Percentiles rank a stretch among this genome's conserved stretches.
phyloP scores from a whole-genome alignment of 805 yeast genomes.

The Starmerella asiatica region DNA sequence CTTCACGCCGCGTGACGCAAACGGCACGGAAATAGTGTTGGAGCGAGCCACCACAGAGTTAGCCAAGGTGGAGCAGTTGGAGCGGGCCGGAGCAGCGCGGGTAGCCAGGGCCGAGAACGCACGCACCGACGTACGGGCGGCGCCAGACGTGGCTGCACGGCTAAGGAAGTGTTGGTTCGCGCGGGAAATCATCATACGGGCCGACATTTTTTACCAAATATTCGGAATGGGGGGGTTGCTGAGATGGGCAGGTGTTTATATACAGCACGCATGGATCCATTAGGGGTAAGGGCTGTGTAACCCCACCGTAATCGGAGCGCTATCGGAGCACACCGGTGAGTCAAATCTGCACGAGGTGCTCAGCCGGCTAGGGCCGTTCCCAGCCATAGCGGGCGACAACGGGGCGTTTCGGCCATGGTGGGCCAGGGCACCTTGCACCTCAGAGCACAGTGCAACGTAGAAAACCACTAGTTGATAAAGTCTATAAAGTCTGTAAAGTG shows the following conservation, averaged over 20 bases:
- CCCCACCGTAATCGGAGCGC: conserved; percentile 5
- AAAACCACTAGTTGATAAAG: too few relatives aligned
- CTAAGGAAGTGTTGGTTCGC: conserved; percentile 26
- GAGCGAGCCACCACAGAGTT: too few relatives aligned
- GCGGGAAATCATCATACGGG: conserved; percentile 23
- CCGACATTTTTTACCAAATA: conserved; percentile 21
- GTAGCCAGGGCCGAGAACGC: conserved; percentile 40
- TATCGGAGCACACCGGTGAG: neutral
- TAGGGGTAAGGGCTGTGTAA: neutral
- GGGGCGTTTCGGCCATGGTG: too few relatives aligned
- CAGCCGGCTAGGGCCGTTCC: too few relatives aligned
- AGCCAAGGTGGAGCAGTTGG: conserved; percentile 1
- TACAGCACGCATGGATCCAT: neutral
- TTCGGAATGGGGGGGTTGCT: neutral
- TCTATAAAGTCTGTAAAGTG: too few relatives aligned
- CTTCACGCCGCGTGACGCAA: conserved; percentile 79
- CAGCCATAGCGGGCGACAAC: too few relatives aligned
- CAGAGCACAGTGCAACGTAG: too few relatives aligned
- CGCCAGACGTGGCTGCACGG: conserved; percentile 31
- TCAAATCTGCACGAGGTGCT: too few relatives aligned
- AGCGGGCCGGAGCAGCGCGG: conserved; percentile 26
- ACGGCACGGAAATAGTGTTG: too few relatives aligned
- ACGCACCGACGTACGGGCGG: conserved; percentile 39
- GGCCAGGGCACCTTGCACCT: too few relatives aligned
- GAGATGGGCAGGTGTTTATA: conserved; percentile 1